Conservation (phyloP, 164 flowering plant genomes). For the Warburgia ugandensis region DNA sequence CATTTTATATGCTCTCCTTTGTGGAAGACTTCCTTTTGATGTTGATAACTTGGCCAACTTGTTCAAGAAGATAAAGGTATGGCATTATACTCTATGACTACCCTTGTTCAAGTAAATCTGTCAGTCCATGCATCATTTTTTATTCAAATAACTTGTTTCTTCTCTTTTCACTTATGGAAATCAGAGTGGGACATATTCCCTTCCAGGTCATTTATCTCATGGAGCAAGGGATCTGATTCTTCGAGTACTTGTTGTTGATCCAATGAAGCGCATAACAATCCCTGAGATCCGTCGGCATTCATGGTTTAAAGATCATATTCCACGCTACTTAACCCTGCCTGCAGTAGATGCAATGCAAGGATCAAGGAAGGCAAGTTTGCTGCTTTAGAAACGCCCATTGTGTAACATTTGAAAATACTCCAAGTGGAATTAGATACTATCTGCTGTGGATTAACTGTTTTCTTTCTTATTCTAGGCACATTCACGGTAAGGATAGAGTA, state of each 20-base stretch:
- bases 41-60: constrained; percentile 14
- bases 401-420: no score
- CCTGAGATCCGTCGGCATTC: constrained; percentile 23
- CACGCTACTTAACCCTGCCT: constrained; percentile 8
- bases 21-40: constrained; percentile 18
- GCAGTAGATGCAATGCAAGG: constrained; percentile 2
- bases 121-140: no score
- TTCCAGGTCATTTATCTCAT: constrained; percentile 18
- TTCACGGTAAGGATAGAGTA: no score
- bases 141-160: neutral
- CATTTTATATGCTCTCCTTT: constrained; percentile 22
- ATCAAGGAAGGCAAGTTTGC: constrained; percentile 5
- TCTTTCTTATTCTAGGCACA: no score
- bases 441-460: no score
- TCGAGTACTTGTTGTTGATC: constrained; percentile 20
- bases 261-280: constrained; percentile 19
- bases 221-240: constrained; percentile 20
- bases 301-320: constrained; percentile 23
- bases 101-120: no score
- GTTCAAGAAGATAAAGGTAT: constrained; percentile 14
- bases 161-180: neutral
- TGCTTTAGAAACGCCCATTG: no score
- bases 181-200: constrained; percentile 16
- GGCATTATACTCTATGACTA: no score
- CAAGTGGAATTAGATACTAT: no score